phyloP scores from a whole-genome alignment of 148 eudicot species.

The Rhododendron vialii region DNA sequence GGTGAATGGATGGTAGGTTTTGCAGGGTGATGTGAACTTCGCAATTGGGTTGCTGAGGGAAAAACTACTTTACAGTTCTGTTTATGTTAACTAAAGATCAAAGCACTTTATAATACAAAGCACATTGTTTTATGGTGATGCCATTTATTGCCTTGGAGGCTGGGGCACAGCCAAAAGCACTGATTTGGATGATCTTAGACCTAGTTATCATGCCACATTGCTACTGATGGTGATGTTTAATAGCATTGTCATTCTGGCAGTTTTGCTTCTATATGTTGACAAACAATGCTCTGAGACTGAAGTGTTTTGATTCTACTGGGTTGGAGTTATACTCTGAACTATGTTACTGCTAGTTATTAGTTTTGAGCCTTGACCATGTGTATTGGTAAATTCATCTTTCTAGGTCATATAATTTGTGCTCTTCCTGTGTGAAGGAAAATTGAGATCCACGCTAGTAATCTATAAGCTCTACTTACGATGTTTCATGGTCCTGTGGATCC shows the following conservation, averaged over 20 bases:
- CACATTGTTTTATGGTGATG: background rate
- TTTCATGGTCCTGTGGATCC: background rate
- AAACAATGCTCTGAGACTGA: background rate
- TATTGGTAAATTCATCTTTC: background rate
- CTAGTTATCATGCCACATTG: background rate
- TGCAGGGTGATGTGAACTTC: background rate
- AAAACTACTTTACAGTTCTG: background rate
- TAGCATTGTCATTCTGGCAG: background rate
- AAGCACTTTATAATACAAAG: background rate
- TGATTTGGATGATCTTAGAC: background rate
- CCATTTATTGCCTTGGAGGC: background rate
- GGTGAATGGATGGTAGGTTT: background rate
- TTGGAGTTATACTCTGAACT: background rate
- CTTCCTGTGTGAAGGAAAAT: background rate
- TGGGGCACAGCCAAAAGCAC: background rate
- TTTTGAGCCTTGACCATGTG: background rate
- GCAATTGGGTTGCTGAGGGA: background rate
- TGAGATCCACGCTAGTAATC: background rate
- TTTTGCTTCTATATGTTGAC: background rate
- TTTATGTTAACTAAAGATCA: background rate
- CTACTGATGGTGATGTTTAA: background rate
- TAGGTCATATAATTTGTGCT: background rate
- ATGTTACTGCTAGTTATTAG: background rate
- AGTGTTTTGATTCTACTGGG: background rate
- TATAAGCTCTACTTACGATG: background rate